Evolutionary conservation across 2,329 filamentous ascomycete species (phyloP).

Genomic region (Fusarium vanettenii): DNA sequence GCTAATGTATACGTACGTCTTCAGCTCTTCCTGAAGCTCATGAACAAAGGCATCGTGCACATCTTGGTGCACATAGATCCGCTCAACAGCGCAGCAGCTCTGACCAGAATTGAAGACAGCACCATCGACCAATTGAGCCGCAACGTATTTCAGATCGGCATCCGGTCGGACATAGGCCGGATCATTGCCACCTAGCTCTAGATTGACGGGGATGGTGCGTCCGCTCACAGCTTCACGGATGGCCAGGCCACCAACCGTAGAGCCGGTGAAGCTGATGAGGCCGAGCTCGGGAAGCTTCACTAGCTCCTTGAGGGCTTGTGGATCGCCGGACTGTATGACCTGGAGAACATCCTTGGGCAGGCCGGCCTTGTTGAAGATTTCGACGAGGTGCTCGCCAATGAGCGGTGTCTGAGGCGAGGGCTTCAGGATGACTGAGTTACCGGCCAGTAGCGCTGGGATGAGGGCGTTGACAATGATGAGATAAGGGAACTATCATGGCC

Average conservation of each 20-base stretch:
- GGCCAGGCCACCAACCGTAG: not conserved
- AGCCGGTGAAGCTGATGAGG: not conserved
- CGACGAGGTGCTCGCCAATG: not conserved
- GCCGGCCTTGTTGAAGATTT: not conserved
- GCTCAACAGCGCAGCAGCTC: conserved; percentile 91
- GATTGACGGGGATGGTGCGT: not conserved
- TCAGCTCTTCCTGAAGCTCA: not conserved
- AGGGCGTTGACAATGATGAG: conserved; percentile 91
- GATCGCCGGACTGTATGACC: not conserved
- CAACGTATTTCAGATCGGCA: conserved; percentile 82
- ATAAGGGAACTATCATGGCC: conserved; percentile 81
- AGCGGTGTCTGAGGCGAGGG: conserved; percentile 68
- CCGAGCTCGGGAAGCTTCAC: not conserved
- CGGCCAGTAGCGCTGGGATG: conserved; percentile 85
- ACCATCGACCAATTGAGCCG: conserved; percentile 94
- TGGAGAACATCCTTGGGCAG: not conserved
- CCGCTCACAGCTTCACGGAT: not conserved
- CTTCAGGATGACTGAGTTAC: conserved; percentile 91
- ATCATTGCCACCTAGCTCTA: not conserved
- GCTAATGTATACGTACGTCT: not conserved
- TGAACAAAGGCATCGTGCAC: conserved; percentile 79
- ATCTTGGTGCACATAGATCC: conserved; percentile 86
- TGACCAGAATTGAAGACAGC: conserved; percentile 96
- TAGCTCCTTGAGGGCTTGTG: not conserved
- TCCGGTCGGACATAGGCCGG: not conserved